Conservation (phyloP, 179 eudicot species). For the Beta lomatogona region DNA sequence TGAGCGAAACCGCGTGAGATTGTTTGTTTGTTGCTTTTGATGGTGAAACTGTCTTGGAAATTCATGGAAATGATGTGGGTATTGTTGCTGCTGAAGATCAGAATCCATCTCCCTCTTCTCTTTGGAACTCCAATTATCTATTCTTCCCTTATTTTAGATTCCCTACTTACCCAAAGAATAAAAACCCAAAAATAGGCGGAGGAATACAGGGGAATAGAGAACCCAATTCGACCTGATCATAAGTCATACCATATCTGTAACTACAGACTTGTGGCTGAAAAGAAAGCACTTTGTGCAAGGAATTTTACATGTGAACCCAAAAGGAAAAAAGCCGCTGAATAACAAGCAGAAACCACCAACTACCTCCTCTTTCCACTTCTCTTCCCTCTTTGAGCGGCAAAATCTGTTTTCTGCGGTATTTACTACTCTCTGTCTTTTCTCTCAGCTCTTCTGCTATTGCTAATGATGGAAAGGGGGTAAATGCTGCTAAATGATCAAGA, state of each 20-base stretch:
- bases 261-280: conserved; percentile 27
- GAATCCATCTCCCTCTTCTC: conserved; percentile 37
- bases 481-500: conserved; percentile 26
- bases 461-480: conserved; percentile 5
- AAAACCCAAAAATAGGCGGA: conserved; percentile 4
- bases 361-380: conserved; percentile 7
- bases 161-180: neutral
- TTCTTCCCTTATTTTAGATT: neutral
- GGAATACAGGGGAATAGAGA: conserved; percentile 17
- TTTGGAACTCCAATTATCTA: neutral
- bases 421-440: conserved; percentile 7
- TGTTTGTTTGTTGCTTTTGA: conserved; percentile 36
- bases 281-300: conserved; percentile 21
- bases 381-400: conserved; percentile 18
- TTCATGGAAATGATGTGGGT: conserved; percentile 41
- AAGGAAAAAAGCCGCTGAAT: conserved; percentile 11
- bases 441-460: neutral
- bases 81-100: conserved; percentile 37
- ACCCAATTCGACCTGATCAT: conserved; percentile 7
- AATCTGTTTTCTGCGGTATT: conserved; percentile 15
- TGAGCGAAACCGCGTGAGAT: conserved; percentile 42
- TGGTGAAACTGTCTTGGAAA: conserved; percentile 31
- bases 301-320: conserved; percentile 38
- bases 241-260: conserved; percentile 18
- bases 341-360: conserved; percentile 19